These are phyloP conservation scores for Mycena haematopus DNA, from an alignment of 768 basidiomycete genomes.

Conservation along the genomic window DNA sequence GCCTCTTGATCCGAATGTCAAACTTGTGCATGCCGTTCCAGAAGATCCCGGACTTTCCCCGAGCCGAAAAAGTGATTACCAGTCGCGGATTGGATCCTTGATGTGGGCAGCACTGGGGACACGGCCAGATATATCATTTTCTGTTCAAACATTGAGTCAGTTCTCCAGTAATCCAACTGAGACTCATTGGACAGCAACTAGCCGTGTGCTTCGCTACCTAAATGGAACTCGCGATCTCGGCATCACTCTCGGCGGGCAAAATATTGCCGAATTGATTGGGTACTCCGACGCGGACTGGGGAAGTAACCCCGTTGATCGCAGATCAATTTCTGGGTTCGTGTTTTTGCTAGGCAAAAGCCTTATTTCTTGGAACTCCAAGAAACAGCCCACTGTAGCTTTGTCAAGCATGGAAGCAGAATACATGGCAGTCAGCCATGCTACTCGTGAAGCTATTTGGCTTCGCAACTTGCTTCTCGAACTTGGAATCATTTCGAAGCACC, in stretches of 20 bases:
- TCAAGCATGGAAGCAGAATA: constrained; percentile 42
- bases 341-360: constrained; percentile 33
- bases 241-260: constrained; percentile 19
- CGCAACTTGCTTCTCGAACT: constrained; percentile 28
- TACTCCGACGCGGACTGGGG: constrained; percentile 31
- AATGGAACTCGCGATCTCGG: constrained; percentile 28
- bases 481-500: neutral
- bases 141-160: constrained; percentile 35
- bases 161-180: constrained; percentile 36
- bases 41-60: neutral
- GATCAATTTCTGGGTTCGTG: constrained; percentile 41
- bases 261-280: neutral
- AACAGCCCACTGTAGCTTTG: constrained; percentile 38
- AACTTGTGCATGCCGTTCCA: neutral
- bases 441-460: constrained; percentile 41
- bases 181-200: constrained; percentile 41
- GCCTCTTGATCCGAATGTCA: neutral
- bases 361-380: constrained; percentile 41
- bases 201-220: constrained; percentile 44
- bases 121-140: constrained; percentile 41
- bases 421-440: constrained; percentile 39
- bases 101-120: constrained; percentile 37
- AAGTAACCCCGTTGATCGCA: constrained; percentile 27
- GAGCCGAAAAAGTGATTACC: neutral
- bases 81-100: constrained; percentile 32